phyloP scores from a whole-genome alignment of 2,329 filamentous ascomycete genomes.

The Fusarium begoniae region DNA sequence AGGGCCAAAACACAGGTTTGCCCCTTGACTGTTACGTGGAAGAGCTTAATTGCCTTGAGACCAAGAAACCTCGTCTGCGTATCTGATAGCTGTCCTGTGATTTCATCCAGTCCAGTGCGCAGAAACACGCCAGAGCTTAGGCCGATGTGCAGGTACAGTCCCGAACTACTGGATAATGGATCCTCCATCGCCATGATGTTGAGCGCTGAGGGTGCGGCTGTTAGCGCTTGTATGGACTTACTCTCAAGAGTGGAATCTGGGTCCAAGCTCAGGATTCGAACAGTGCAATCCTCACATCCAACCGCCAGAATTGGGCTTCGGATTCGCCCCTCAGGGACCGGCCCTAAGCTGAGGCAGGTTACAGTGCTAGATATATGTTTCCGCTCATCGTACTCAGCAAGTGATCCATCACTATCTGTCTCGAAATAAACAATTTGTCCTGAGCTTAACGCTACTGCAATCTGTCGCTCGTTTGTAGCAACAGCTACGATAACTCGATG shows the following conservation, averaged over 20 bases:
- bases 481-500: constrained; percentile 96
- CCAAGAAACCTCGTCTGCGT: constrained; percentile 95
- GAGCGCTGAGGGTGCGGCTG: constrained; percentile 86
- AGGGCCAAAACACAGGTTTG: constrained; percentile 86
- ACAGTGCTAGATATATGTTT: constrained; percentile 95
- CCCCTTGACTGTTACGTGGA: constrained; percentile 84
- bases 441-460: constrained; percentile 92
- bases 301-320: constrained; percentile 94
- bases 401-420: constrained; percentile 88
- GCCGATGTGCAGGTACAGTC: constrained; percentile 94
- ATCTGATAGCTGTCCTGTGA: constrained; percentile 93
- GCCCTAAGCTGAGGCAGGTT: constrained; percentile 88
- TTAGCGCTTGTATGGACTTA: constrained; percentile 93
- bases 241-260: constrained; percentile 90
- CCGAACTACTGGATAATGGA: constrained; percentile 87
- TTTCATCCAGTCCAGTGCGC: constrained; percentile 90
- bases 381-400: constrained; percentile 94
- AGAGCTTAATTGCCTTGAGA: constrained; percentile 87
- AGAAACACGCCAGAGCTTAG: constrained; percentile 95
- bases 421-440: constrained; percentile 99
- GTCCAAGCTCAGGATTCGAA: constrained; percentile 88
- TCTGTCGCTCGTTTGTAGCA: constrained; percentile 90
- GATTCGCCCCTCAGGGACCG: constrained; percentile 88
- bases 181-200: constrained; percentile 96
- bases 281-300: constrained; percentile 95